Conservation (phyloP, 139 green algal species). For the Yamagishiella unicocca region DNA sequence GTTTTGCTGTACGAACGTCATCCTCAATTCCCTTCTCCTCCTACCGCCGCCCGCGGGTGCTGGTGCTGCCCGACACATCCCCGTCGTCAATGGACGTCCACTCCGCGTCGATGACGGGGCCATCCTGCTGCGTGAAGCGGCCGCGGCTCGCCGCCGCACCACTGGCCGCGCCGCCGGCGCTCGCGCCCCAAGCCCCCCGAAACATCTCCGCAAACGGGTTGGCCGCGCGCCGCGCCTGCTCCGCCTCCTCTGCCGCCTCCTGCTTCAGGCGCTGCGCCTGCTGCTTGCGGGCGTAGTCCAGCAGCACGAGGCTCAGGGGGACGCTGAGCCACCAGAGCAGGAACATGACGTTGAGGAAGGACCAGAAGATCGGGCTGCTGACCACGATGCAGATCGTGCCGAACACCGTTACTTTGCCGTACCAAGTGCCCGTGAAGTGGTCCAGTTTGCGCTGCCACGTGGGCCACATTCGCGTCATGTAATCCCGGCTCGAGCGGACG, state of each 20-base stretch:
- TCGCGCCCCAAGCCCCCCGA: neutral
- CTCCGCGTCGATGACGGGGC: slow-evolving; percentile 47
- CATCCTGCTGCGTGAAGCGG: neutral
- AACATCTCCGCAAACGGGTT: slow-evolving; percentile 39
- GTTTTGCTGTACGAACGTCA: too few species aligned
- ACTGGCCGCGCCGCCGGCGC: neutral
- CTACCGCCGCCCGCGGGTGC: too few species aligned
- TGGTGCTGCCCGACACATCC: neutral
- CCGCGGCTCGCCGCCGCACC: neutral
- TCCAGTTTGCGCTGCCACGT: slow-evolving; percentile 25
- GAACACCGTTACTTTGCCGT: slow-evolving; percentile 13
- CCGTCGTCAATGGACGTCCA: slow-evolving; percentile 33
- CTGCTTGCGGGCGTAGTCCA: neutral
- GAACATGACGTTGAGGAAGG: neutral
- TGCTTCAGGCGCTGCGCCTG: slow-evolving; percentile 1
- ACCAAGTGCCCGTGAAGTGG: slow-evolving; percentile 20
- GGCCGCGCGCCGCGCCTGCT: neutral
- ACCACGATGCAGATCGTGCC: neutral
- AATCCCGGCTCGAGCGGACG: neutral
- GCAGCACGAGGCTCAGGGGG: neutral
- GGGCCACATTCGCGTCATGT: slow-evolving; percentile 19
- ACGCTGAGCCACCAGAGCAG: slow-evolving; percentile 33
- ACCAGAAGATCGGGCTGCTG: slow-evolving; percentile 26
- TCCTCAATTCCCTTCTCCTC: too few species aligned
- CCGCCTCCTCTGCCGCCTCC: neutral